Base-by-base conservation (phyloP, 2,329 filamentous ascomycete genomes). In the Boeremia exigua region DNA sequence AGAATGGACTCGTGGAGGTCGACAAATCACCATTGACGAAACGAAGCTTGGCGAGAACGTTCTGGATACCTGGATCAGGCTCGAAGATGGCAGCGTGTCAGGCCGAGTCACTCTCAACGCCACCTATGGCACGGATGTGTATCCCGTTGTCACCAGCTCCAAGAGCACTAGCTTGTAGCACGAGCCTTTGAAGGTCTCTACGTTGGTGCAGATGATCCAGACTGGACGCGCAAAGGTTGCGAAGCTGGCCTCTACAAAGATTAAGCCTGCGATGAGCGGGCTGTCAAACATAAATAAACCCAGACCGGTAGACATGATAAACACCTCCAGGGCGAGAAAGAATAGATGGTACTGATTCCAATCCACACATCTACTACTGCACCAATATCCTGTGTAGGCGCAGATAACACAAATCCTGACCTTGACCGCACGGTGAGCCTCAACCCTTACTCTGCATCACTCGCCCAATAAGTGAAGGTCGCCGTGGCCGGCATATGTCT, bases 11-110 rank as follows among this genome's bases (percentile, higher is more conserved):
- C 82, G 88, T 0, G 88, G 88, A 1, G 80, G 81, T 4, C 78
- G 86, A 1, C 83, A 88, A 61, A 74, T 89, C 11, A 62, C 79
- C 2, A 61, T 88, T 1, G 74, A 79, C 2, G 75, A 82, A 36
- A 67, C 75, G 1, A 71, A 71, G 19, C 65, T 85, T 14, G 63
- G 65, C 6, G 60, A 73, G 10, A 62, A 66, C 17, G 78, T 79
- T 33, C 72, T 85, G 0, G 79, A 86, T 30, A 88, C 85, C 0
- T 89, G 85, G 81, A 83, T 88, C 33, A 78, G 85, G 2, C 75
- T 89, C 28, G 86, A 88, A 64, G 79, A 81, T 40, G 83, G 84
- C 0, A 76, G 73, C 1, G 68, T 82, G 0, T 81, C 84, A 0
- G 84, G 82, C 0, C 69, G 63, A 1, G 81, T 89, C 3, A 77